Conservation (phyloP, 2,329 filamentous ascomycete species). For the Hansfordia pulvinata region DNA sequence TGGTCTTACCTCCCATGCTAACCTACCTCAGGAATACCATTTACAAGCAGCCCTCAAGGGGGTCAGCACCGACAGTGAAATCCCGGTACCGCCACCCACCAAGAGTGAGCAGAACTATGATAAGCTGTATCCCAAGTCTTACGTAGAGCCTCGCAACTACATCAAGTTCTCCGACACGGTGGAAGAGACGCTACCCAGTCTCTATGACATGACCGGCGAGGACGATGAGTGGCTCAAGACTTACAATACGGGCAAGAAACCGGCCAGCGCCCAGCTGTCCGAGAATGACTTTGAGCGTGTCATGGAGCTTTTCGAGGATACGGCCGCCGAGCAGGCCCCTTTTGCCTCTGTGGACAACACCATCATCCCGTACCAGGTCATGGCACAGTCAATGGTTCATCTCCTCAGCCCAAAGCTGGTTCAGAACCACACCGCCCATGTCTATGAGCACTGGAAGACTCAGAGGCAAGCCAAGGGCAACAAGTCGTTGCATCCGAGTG, state of each 20-base stretch:
- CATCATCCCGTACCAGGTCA: constrained; percentile 62
- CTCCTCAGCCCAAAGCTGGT: constrained; percentile 34
- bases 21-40: constrained; percentile 67
- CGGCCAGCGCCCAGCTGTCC: constrained; percentile 51
- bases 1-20: constrained; percentile 15
- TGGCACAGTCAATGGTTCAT: constrained; percentile 52
- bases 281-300: constrained; percentile 89
- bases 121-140: constrained; percentile 66
- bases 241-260: constrained; percentile 70
- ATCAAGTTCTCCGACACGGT: constrained; percentile 97
- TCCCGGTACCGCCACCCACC: constrained; percentile 51
- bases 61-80: constrained; percentile 44
- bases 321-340: constrained; percentile 68
- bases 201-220: constrained; percentile 89
- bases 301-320: constrained; percentile 91
- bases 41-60: constrained; percentile 65
- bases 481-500: constrained; percentile 56
- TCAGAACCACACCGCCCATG: constrained; percentile 50
- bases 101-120: constrained; percentile 70
- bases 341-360: constrained; percentile 85
- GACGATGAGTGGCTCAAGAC: constrained; percentile 75
- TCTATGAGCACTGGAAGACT: constrained; percentile 84
- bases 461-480: constrained; percentile 55
- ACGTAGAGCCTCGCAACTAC: constrained; percentile 79
- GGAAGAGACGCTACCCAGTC: constrained; percentile 80